A percentile compares a stretch with the other conserved stretches of the same genome.
phyloP scores from a whole-genome alignment of 192 early-diverging fungal genomes.

The Chytriomyces sp. region DNA sequence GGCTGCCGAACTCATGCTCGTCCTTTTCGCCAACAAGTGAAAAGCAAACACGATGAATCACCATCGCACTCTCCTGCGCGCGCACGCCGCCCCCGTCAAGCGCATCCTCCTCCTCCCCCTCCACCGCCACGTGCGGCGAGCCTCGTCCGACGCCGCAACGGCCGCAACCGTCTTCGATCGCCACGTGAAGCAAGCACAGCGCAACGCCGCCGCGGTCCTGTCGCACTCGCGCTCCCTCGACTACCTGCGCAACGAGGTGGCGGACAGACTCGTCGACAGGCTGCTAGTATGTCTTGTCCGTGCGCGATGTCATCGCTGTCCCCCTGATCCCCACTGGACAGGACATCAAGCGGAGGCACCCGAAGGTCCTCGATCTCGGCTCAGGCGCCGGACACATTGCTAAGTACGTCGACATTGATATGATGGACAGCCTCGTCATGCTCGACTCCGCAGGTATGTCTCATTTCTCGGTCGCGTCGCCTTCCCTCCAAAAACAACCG shows the following conservation, averaged over 20 bases:
- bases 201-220: slow-evolving; percentile 67
- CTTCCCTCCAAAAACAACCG: no score
- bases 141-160: background rate
- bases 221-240: slow-evolving; percentile 71
- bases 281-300: slow-evolving; percentile 61
- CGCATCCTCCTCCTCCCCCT: background rate
- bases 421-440: slow-evolving; percentile 83
- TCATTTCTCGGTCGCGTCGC: background rate
- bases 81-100: background rate
- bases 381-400: slow-evolving; percentile 85
- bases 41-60: background rate
- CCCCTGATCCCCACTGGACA: slow-evolving; percentile 30
- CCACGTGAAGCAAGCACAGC: slow-evolving; percentile 72
- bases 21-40: background rate
- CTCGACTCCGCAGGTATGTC: slow-evolving; percentile 75
- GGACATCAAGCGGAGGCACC: slow-evolving; percentile 90
- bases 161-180: slow-evolving; percentile 72
- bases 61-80: background rate
- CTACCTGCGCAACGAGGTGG: slow-evolving; percentile 91
- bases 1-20: background rate
- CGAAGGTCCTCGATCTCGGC: slow-evolving; percentile 85
- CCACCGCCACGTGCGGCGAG: background rate
- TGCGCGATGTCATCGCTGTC: background rate
- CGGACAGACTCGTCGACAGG: slow-evolving; percentile 82
- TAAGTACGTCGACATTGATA: slow-evolving; percentile 79